Evolutionary conservation across 2,329 filamentous ascomycete species (phyloP), one percentile per base, ranked within the genome.

Genomic region (Microcyclospora pomicola): DNA sequence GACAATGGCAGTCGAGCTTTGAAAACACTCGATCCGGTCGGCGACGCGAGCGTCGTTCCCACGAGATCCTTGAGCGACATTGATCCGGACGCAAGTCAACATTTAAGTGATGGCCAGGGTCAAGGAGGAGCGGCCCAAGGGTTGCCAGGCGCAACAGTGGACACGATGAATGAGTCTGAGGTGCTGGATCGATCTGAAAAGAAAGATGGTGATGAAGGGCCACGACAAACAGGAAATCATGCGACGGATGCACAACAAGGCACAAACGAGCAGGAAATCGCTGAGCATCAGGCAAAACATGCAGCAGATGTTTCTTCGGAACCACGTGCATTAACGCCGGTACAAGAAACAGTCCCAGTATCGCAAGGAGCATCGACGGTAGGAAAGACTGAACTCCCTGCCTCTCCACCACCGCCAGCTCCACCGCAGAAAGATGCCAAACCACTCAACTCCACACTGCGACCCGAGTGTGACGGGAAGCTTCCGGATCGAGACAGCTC

Each of bases 401-500:
- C 42, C 9, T 48, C 51, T 13, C 52, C 55, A 16, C 49, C 51
- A 13, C 52, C 53, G 13, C 53, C 55, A 9, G 39, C 45, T 14
- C 53, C 51, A 15, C 55, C 56, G 6, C 46, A 46, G 9, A 59
- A 59, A 35, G 52, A 58, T 35, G 42, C 42, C 13, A 36, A 39
- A n/a, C 40, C 39, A 19, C 14, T 33, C 30, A 3, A 42, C 46
- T 30, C 34, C 9, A 44, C 39, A 19, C 36, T 33, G 6, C 41
- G 46, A 10, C 36, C 37, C 2, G 50, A 52, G 31, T 52, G 50
- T 35, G 51, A 56, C 35, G 53, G 56, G 42, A 54, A 57, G 39
- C 50, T 52, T 19, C 33, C 46, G 24, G 44, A 46, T 11, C 42
- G 42, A 24, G 55, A 54, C 24, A 51, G 53, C 13, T 33, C 43